These are phyloP conservation scores for Astragalus membranaceus DNA, from an alignment of 306 rosid species.

Conservation along the genomic window DNA sequence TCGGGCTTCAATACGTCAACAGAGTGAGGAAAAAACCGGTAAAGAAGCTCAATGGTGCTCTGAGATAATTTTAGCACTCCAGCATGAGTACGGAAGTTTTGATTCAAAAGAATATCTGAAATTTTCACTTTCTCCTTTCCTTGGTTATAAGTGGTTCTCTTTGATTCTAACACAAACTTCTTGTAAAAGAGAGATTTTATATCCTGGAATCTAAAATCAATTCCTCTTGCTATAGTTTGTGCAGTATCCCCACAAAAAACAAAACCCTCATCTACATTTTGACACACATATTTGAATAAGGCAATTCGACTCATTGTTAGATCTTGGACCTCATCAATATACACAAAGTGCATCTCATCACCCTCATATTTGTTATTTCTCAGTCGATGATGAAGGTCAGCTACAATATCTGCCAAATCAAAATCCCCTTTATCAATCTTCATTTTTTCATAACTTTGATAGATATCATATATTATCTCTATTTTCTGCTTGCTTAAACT, in stretches of 20 bases:
- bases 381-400: no score
- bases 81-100: conserved; percentile 70
- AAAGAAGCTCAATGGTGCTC: conserved; percentile 59
- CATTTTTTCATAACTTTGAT: conserved; percentile 52
- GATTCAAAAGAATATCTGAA: conserved; percentile 49
- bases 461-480: conserved; percentile 47
- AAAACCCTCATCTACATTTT: conserved; percentile 75
- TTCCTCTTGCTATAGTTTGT: conserved; percentile 77
- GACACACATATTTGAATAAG: conserved; percentile 58
- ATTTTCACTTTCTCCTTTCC: conserved; percentile 36
- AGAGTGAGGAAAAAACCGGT: conserved; percentile 59
- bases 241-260: conserved; percentile 85
- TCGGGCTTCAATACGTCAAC: conserved; percentile 65
- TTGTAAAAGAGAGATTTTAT: conserved; percentile 54
- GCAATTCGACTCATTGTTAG: conserved; percentile 74
- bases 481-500: conserved; percentile 37
- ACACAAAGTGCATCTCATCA: conserved; percentile 52
- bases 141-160: neutral
- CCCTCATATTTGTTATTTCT: conserved; percentile 46
- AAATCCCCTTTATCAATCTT: no score
- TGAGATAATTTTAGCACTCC: conserved; percentile 69
- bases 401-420: no score
- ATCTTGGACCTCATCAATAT: conserved; percentile 85
- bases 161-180: conserved; percentile 45
- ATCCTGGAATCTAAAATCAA: conserved; percentile 74